phyloP scores from a whole-genome alignment of 805 yeast genomes.

The Suhomyces faveliae region DNA sequence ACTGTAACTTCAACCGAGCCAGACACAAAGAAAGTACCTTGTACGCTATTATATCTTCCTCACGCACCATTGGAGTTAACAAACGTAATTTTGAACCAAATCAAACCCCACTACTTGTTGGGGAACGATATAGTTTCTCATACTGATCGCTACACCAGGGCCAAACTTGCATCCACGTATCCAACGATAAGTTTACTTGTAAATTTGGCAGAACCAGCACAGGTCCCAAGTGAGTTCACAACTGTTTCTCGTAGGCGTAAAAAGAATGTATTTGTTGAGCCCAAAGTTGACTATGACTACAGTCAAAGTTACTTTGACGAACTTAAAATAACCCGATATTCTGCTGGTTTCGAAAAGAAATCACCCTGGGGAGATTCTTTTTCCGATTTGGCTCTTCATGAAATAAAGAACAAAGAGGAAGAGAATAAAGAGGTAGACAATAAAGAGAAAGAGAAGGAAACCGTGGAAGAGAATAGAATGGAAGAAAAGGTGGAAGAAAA shows the following conservation, averaged over 20 bases:
- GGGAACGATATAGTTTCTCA: slow-evolving; percentile 55
- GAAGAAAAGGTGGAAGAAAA: background rate
- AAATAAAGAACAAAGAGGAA: background rate
- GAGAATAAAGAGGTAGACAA: background rate
- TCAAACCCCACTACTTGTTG: slow-evolving; percentile 40
- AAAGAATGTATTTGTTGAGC: slow-evolving; percentile 27
- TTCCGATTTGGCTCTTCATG: slow-evolving; percentile 52
- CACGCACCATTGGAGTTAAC: slow-evolving; percentile 68
- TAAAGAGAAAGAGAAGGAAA: background rate
- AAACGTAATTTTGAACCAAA: slow-evolving; percentile 32
- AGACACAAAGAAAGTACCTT: background rate
- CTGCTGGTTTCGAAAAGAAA: slow-evolving; percentile 15
- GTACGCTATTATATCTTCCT: slow-evolving; percentile 59
- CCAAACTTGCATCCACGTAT: slow-evolving; percentile 42
- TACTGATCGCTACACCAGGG: slow-evolving; percentile 50
- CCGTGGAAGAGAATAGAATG: background rate
- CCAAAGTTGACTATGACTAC: slow-evolving; percentile 30
- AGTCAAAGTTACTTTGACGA: slow-evolving; percentile 30
- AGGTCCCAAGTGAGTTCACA: slow-evolving; percentile 18
- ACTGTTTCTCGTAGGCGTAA: slow-evolving; percentile 20
- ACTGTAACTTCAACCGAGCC: slow-evolving; percentile 7
- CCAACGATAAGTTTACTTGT: slow-evolving; percentile 43
- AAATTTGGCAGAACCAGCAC: slow-evolving; percentile 4
- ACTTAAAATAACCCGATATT: slow-evolving; percentile 19
- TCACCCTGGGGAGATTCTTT: slow-evolving; percentile 53